Evolutionary conservation across 2,329 filamentous ascomycete genomes (phyloP).

Genomic region (Aspergillus fructus): DNA sequence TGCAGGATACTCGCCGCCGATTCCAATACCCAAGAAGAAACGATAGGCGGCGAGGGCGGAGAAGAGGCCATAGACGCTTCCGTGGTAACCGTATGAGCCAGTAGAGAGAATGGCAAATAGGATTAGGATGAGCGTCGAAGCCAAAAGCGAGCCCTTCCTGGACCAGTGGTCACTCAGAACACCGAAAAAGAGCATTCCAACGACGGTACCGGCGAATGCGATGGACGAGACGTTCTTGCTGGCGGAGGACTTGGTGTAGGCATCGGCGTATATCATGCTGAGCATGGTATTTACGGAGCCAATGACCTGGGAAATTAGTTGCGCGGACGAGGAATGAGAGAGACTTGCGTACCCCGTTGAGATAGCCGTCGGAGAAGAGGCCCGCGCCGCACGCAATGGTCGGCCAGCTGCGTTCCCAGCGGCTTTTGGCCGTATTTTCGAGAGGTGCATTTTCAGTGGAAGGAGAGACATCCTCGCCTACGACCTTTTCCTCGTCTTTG

Average conservation of each 20-base stretch:
- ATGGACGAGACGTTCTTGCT: constrained; percentile 76
- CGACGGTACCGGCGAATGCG: constrained; percentile 80
- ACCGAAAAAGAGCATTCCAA: constrained; percentile 79
- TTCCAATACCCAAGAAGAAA: constrained; percentile 79
- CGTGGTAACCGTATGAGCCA: constrained; percentile 72
- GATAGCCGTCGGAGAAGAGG: constrained; percentile 87
- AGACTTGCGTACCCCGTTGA: constrained; percentile 67
- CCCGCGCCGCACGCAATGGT: constrained; percentile 87
- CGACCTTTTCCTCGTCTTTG: neutral
- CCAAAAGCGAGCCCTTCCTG: constrained; percentile 75
- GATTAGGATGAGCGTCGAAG: constrained; percentile 80
- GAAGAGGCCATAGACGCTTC: constrained; percentile 69
- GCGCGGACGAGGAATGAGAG: no score
- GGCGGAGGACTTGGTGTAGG: constrained; percentile 68
- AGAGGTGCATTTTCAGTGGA: neutral
- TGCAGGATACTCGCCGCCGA: constrained; percentile 59
- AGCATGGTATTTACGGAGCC: constrained; percentile 83
- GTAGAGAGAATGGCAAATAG: constrained; percentile 78
- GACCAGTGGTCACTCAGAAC: constrained; percentile 82
- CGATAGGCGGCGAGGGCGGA: constrained; percentile 78
- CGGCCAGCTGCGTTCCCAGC: constrained; percentile 63
- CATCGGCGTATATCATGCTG: constrained; percentile 62
- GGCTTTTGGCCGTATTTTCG: constrained; percentile 24
- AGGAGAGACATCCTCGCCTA: neutral
- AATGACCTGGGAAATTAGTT: constrained; percentile 60